Percentiles rank a stretch among this genome's conserved stretches.
These are phyloP conservation scores for Austroboletus novae-zelandiae DNA, from an alignment of 1,284 basidiomycete genomes.

Conservation along the genomic window DNA sequence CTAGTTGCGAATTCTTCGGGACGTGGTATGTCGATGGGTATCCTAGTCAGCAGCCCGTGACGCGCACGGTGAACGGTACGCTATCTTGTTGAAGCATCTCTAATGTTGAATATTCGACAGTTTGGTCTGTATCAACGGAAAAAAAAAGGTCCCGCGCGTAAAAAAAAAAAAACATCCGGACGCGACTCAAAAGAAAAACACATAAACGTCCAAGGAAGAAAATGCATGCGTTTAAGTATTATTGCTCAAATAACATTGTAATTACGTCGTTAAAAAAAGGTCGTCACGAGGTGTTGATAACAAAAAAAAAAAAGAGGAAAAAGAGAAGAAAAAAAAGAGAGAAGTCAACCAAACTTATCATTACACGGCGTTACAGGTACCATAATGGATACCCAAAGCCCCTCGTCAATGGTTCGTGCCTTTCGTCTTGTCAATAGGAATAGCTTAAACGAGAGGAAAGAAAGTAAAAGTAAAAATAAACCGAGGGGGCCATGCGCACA, in stretches of 20 bases:
- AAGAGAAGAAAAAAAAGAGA: background rate
- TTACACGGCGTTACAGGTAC: slow-evolving; percentile 24
- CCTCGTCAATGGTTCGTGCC: slow-evolving; percentile 12
- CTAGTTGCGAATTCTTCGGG: too few relatives aligned
- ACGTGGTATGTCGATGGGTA: too few relatives aligned
- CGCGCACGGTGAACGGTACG: too few relatives aligned
- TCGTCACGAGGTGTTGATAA: slow-evolving; percentile 17
- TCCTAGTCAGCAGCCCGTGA: too few relatives aligned
- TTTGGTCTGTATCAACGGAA: too few relatives aligned
- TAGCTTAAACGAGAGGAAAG: slow-evolving; percentile 29
- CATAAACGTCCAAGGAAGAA: background rate
- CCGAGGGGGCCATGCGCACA: background rate
- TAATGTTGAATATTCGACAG: too few relatives aligned
- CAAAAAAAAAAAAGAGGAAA: slow-evolving; percentile 2
- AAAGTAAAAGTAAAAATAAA: background rate
- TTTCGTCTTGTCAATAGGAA: slow-evolving; percentile 27
- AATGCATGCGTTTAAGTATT: slow-evolving; percentile 13
- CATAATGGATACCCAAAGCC: background rate
- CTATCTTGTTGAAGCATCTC: too few relatives aligned
- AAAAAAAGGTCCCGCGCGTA: too few relatives aligned
- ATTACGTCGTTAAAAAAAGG: slow-evolving; percentile 26
- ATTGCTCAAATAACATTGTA: slow-evolving; percentile 16
- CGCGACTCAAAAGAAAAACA: too few relatives aligned
- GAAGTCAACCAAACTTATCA: slow-evolving; percentile 18
- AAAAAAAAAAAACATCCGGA: too few relatives aligned